Conservation (phyloP, 805 yeast genomes). For the Torulaspora delbrueckii region DNA sequence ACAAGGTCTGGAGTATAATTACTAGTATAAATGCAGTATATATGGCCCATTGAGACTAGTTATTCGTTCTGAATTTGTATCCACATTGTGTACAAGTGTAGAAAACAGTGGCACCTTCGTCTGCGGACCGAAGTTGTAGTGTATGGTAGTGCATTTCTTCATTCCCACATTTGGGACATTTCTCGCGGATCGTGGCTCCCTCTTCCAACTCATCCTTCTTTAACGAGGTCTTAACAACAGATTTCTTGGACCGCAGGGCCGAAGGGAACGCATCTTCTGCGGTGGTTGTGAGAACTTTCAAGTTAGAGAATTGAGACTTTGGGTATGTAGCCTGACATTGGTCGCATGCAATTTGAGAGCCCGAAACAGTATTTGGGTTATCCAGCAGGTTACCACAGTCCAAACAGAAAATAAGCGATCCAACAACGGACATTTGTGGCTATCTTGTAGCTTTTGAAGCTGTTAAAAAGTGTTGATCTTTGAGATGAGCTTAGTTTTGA, state of each 20-base stretch:
- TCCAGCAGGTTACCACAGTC: slow-evolving; percentile 90
- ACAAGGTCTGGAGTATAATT: neutral
- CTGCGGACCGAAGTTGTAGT: slow-evolving; percentile 93
- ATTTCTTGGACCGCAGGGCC: slow-evolving; percentile 66
- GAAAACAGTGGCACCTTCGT: slow-evolving; percentile 99
- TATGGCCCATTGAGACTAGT: slow-evolving; percentile 38
- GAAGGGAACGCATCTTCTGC: slow-evolving; percentile 95
- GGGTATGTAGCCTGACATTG: slow-evolving; percentile 41
- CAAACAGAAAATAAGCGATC: slow-evolving; percentile 88
- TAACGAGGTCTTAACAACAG: slow-evolving; percentile 84
- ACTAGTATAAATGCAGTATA: neutral
- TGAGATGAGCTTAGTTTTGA: slow-evolving; percentile 3
- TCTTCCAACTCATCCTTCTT: slow-evolving; percentile 76
- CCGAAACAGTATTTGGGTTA: slow-evolving; percentile 43
- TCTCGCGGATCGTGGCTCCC: slow-evolving; percentile 95
- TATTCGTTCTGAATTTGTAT: slow-evolving; percentile 90
- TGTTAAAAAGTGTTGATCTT: neutral
- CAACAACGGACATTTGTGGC: slow-evolving; percentile 79
- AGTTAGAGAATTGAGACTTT: slow-evolving; percentile 53
- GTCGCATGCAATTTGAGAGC: slow-evolving; percentile 50
- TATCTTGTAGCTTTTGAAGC: neutral
- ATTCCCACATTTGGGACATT: slow-evolving; percentile 97
- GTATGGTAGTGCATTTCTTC: slow-evolving; percentile 99
- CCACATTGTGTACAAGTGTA: slow-evolving; percentile 94
- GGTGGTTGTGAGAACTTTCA: slow-evolving; percentile 83